These are phyloP conservation scores for Antarctomyces pellizariae DNA, from an alignment of 495 filamentous ascomycete genomes.

Conservation along the genomic window DNA sequence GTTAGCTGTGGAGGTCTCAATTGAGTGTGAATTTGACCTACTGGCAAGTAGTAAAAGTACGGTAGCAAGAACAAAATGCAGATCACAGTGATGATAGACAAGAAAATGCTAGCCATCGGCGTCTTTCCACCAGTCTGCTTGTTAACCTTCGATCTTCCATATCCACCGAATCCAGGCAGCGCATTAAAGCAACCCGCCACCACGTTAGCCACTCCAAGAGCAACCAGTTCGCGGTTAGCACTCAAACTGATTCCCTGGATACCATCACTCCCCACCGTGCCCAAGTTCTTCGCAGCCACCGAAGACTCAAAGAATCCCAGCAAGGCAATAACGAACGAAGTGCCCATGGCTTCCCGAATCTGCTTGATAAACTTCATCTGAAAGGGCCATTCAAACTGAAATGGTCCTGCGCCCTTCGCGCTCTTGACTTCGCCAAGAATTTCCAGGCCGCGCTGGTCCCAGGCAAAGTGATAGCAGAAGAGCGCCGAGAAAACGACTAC, in stretches of 20 bases:
- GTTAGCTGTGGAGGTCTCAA: conserved; percentile 5
- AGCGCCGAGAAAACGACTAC: conserved; percentile 75
- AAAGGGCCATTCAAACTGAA: conserved; percentile 74
- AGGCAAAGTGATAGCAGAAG: conserved; percentile 51
- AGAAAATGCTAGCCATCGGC: conserved; percentile 71
- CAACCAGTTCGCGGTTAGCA: conserved; percentile 84
- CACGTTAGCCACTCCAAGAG: conserved; percentile 74
- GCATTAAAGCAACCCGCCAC: conserved; percentile 79
- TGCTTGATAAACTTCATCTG: conserved; percentile 48
- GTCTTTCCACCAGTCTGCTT: conserved; percentile 74
- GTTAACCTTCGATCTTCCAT: conserved; percentile 91
- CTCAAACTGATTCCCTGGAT: conserved; percentile 59
- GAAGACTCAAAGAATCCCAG: conserved; percentile 97
- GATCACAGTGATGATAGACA: conserved; percentile 60
- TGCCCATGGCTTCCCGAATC: conserved; percentile 69
- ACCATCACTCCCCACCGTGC: conserved; percentile 32
- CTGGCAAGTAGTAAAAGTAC: conserved; percentile 85
- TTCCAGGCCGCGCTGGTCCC: conserved; percentile 60
- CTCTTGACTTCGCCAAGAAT: conserved; percentile 65
- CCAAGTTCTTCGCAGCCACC: conserved; percentile 84
- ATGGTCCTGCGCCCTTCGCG: conserved; percentile 35
- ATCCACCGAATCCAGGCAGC: conserved; percentile 86
- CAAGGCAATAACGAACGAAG: conserved; percentile 79
- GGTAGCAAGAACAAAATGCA: conserved; percentile 64
- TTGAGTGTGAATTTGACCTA: conserved; percentile 18